Evolutionary conservation across 1,284 basidiomycete species (phyloP), one percentile per base, ranked within the genome.

Genomic region (Apiotrichum akiyoshidainum): DNA sequence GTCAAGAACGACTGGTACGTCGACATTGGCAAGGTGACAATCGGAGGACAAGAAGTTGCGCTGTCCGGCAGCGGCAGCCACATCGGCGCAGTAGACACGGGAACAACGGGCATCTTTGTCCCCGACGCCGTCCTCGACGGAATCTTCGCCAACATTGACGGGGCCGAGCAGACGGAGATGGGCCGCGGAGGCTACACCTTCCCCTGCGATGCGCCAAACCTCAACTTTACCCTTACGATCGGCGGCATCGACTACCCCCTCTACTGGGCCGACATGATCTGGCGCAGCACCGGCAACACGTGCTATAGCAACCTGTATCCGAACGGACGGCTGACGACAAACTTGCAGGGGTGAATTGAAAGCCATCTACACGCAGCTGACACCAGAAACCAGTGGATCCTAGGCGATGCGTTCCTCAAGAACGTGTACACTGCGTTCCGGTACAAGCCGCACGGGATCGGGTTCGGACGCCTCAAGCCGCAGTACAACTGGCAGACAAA

Each of bases 401-500:
- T 96, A 45, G 94, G 94, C 21, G 93, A 94, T 71, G 88, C 90
- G 1, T 97, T 99, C 83, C 82, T 98, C 53, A 90, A 90, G 74
- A 81, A 81, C 59, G 80, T 81, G 39, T 81, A 82, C 69, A 76
- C 78, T 8, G 68, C 74, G 16, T 80, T 74, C 70, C 70, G 79
- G 54, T 79, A 78, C 64, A 74, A 76, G 55, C 80, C 80, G 0
- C 60, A 79, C 1, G 72, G 77, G 1, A 74, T 81, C 48, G 80
- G 80, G 5, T 80, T 81, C 58, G 80, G 80, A 2, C 17, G 12
- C 33, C 46, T 48, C 33, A 35, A 34, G 46, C 33, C 11, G 5
- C 17, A 34, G 16, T 34, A 34, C 46, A 48, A 48, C 46, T 44
- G 19, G n/a, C 42, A 13, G 19, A 10, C 42, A 5, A 44, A 44